phyloP scores from a whole-genome alignment of 75 land plant species.

The Pinus taeda region DNA sequence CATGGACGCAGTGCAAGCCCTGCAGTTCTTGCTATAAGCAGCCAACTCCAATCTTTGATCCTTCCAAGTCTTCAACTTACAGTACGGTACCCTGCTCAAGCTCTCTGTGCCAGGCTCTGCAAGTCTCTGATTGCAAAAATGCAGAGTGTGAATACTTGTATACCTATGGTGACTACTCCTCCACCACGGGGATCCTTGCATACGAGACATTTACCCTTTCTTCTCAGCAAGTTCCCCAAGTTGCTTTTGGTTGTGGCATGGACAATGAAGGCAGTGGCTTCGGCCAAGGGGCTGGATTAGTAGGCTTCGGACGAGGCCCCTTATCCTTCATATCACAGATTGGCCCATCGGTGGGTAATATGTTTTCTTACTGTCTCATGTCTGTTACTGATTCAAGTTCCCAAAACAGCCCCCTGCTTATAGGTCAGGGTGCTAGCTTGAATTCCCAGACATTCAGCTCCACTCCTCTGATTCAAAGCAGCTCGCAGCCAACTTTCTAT shows the following conservation, averaged over 20 bases:
- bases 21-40: not conserved
- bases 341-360: conserved; percentile 36
- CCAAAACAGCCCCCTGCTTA: conserved; percentile 43
- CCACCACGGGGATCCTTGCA: conserved; percentile 51
- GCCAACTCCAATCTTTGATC: not conserved
- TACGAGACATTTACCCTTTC: conserved; percentile 55
- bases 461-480: conserved; percentile 53
- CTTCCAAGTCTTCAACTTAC: not conserved
- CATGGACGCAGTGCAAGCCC: not conserved
- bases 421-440: conserved; percentile 20
- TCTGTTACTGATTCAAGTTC: conserved; percentile 40
- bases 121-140: too few relatives aligned
- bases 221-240: too few relatives aligned
- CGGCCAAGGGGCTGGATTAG: conserved; percentile 43
- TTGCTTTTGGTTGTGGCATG: not conserved
- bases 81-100: not conserved
- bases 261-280: conserved; percentile 26
- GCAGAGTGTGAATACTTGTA: conserved; percentile 56
- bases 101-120: too few relatives aligned
- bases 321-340: conserved; percentile 61
- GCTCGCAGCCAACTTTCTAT: conserved; percentile 48
- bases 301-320: conserved; percentile 68
- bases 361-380: conserved; percentile 70
- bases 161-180: conserved; percentile 64
- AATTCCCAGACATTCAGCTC: conserved; percentile 8